These are phyloP conservation scores for Xenoacremonium recifei DNA, from an alignment of 2,329 filamentous ascomycete genomes.

Conservation along the genomic window DNA sequence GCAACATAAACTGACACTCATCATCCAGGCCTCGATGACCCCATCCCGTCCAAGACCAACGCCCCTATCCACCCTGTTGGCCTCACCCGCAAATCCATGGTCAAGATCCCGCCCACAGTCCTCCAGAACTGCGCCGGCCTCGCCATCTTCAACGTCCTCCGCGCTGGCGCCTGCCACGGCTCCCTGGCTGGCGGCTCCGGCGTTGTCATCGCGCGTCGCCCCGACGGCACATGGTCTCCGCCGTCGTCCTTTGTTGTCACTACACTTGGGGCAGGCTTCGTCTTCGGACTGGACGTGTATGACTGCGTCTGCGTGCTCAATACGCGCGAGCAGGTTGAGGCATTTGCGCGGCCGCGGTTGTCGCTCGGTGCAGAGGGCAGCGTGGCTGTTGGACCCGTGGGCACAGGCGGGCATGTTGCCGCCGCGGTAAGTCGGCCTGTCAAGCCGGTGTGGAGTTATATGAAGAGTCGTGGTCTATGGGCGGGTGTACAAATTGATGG, in stretches of 20 bases:
- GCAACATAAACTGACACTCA: slow-evolving; percentile 9
- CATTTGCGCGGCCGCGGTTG: slow-evolving; percentile 64
- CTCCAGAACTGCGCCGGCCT: slow-evolving; percentile 57
- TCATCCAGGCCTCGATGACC: slow-evolving; percentile 18
- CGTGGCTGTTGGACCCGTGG: slow-evolving; percentile 56
- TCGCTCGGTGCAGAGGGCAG: slow-evolving; percentile 71
- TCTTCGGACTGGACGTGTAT: slow-evolving; percentile 73
- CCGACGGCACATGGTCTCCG: slow-evolving; percentile 66
- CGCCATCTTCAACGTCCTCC: slow-evolving; percentile 63
- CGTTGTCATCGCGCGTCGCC: slow-evolving; percentile 54
- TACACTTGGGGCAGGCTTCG: slow-evolving; percentile 67
- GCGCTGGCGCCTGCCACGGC: slow-evolving; percentile 53
- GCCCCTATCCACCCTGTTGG: slow-evolving; percentile 32
- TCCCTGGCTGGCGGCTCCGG: slow-evolving; percentile 61
- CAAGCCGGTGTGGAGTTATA: slow-evolving; percentile 74
- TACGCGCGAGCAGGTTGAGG: slow-evolving; percentile 62
- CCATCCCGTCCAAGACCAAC: slow-evolving; percentile 15
- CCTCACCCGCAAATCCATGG: slow-evolving; percentile 31
- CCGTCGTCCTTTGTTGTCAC: slow-evolving; percentile 71
- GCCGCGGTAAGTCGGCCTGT: slow-evolving; percentile 28
- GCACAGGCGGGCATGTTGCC: slow-evolving; percentile 60
- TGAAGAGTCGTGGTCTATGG: slow-evolving; percentile 79
- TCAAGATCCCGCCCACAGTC: slow-evolving; percentile 42
- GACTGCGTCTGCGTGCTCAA: slow-evolving; percentile 77
- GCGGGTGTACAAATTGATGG: slow-evolving; percentile 79